Evolutionary conservation across 2,329 filamentous ascomycete species (phyloP).

Genomic region (Metarhizium album): DNA sequence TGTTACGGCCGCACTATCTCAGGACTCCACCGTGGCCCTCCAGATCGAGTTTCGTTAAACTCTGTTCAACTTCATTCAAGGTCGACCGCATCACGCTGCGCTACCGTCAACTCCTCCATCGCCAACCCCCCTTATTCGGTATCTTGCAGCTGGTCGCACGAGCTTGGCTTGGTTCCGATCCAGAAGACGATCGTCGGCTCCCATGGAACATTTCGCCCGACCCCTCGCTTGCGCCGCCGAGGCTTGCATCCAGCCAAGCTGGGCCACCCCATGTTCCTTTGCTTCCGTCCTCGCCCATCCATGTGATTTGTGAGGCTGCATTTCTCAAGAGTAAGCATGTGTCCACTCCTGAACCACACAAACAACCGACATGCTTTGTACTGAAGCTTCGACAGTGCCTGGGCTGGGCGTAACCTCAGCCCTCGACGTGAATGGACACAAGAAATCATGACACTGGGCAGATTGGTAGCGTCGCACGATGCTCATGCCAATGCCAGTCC

Average conservation of each 20-base stretch:
- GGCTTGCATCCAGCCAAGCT: neutral
- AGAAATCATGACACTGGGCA: neutral
- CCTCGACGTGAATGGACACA: neutral
- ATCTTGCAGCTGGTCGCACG: neutral
- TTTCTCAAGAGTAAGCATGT: neutral
- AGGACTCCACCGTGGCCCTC: constrained; percentile 2
- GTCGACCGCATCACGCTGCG: neutral
- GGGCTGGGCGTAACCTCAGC: neutral
- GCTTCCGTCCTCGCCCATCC: neutral
- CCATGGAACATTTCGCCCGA: neutral
- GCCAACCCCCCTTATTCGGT: neutral
- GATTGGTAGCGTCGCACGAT: neutral
- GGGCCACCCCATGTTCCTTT: neutral
- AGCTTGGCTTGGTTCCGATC: neutral
- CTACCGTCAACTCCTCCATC: neutral
- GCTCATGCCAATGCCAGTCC: neutral
- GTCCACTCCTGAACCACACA: neutral
- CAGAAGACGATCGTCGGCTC: neutral
- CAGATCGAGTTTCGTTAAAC: neutral
- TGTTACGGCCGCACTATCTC: neutral
- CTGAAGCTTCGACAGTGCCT: neutral
- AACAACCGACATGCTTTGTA: neutral
- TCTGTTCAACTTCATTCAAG: constrained; percentile 2
- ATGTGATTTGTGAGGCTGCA: neutral
- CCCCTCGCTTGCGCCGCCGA: neutral